A percentile compares a stretch with the other conserved stretches of the same genome.
phyloP scores from a whole-genome alignment of 2,329 filamentous ascomycete genomes.

The Pyrenochaeta sp. region DNA sequence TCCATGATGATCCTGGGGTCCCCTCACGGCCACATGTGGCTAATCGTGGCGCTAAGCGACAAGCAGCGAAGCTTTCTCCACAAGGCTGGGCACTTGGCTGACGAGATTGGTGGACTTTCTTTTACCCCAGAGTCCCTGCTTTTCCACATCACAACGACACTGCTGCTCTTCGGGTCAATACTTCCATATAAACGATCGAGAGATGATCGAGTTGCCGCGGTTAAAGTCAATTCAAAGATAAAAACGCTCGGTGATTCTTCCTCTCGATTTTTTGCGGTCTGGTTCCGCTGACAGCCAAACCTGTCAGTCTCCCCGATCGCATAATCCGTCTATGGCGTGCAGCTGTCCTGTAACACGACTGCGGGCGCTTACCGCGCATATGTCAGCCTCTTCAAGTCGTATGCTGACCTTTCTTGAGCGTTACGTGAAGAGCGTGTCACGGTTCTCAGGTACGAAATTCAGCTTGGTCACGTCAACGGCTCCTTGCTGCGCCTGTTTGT shows the following conservation, averaged over 20 bases:
- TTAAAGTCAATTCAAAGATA: background rate
- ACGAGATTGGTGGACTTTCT: conserved; percentile 36
- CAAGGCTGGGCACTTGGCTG: conserved; percentile 12
- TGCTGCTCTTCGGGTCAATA: background rate
- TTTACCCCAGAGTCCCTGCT: conserved; percentile 11
- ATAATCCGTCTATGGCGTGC: background rate
- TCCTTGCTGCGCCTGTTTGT: background rate
- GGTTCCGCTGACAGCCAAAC: background rate
- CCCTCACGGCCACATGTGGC: conserved; percentile 27
- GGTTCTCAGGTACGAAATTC: background rate
- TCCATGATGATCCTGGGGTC: conserved; percentile 21
- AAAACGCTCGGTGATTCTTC: too few relatives aligned
- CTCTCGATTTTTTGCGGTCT: background rate
- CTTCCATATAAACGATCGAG: background rate
- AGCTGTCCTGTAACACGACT: background rate
- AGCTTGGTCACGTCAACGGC: background rate
- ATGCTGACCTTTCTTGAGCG: background rate
- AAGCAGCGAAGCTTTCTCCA: conserved; percentile 25
- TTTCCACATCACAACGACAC: conserved; percentile 2
- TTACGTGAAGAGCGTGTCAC: background rate
- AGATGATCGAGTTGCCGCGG: background rate
- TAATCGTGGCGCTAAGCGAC: conserved; percentile 25
- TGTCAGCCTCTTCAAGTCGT: background rate
- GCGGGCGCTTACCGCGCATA: background rate
- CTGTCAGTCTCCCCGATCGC: background rate